These are phyloP conservation scores for Laetiporus sulphureus DNA, from an alignment of 1,284 basidiomycete genomes.

Conservation along the genomic window DNA sequence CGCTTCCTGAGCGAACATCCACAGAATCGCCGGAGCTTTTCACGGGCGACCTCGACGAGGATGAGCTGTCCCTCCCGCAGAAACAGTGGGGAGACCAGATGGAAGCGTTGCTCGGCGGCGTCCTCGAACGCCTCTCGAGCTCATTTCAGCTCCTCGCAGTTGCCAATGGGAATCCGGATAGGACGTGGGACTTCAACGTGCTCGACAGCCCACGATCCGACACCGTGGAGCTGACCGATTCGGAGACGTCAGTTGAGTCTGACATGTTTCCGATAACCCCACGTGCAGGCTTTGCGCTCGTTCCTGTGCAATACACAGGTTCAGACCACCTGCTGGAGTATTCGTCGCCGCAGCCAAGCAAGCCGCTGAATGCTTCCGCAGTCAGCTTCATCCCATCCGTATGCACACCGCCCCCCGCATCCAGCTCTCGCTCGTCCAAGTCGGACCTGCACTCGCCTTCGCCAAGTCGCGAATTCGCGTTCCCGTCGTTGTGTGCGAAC, in stretches of 20 bases:
- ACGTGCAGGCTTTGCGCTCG: slow-evolving; percentile 7
- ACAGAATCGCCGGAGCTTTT: background rate
- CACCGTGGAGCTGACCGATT: slow-evolving; percentile 19
- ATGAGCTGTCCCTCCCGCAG: slow-evolving; percentile 6
- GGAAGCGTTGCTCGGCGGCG: slow-evolving; percentile 19
- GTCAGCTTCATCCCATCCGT: slow-evolving; percentile 24
- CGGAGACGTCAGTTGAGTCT: slow-evolving; percentile 22
- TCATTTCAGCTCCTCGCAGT: slow-evolving; percentile 11
- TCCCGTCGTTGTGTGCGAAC: slow-evolving; percentile 21
- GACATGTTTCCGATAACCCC: slow-evolving; percentile 24
- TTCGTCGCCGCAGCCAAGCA: slow-evolving; percentile 22
- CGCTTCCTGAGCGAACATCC: slow-evolving; percentile 5
- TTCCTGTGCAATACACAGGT: slow-evolving; percentile 1
- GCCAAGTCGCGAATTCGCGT: slow-evolving; percentile 26
- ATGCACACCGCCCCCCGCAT: slow-evolving; percentile 12
- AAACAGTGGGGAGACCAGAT: slow-evolving; percentile 20
- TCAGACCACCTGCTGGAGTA: slow-evolving; percentile 12
- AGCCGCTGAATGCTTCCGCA: slow-evolving; percentile 25
- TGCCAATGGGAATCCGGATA: slow-evolving; percentile 5
- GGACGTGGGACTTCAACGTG: slow-evolving; percentile 17
- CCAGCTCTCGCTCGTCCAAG: slow-evolving; percentile 15
- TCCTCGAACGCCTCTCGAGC: slow-evolving; percentile 15
- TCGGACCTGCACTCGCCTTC: slow-evolving; percentile 18
- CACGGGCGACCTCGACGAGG: slow-evolving; percentile 7
- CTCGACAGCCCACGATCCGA: slow-evolving; percentile 13